These are phyloP conservation scores for Niveomyces coronatus DNA, from an alignment of 2,329 filamentous ascomycete species.

Conservation along the genomic window DNA sequence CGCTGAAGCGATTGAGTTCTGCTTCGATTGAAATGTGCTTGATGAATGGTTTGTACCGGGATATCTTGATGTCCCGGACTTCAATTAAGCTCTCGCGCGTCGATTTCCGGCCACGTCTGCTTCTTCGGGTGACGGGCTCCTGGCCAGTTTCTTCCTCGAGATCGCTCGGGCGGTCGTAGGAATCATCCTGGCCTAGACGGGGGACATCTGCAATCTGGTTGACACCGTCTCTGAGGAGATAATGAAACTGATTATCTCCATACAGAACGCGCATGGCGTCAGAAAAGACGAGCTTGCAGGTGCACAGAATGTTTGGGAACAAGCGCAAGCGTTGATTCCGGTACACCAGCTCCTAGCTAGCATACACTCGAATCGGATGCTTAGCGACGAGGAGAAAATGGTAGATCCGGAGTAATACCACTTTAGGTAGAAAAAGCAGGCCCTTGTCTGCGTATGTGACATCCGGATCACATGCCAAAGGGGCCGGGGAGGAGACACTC, in stretches of 20 bases:
- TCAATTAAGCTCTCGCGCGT: neutral
- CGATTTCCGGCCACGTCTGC: neutral
- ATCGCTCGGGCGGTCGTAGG: constrained; percentile 11
- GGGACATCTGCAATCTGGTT: constrained; percentile 13
- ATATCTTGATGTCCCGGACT: constrained; percentile 19
- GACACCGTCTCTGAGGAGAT: constrained; percentile 31
- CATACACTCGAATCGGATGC: constrained; percentile 23
- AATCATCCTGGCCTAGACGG: constrained; percentile 12
- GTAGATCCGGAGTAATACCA: constrained; percentile 23
- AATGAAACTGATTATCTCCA: constrained; percentile 36
- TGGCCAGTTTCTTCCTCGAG: constrained; percentile 9
- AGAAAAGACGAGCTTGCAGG: constrained; percentile 22
- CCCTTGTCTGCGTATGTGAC: constrained; percentile 5
- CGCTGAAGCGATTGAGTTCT: constrained; percentile 28
- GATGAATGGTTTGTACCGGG: constrained; percentile 28
- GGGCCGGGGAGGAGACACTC: neutral
- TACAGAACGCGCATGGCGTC: constrained; percentile 35
- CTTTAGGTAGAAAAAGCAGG: constrained; percentile 16
- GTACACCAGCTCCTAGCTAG: constrained; percentile 24
- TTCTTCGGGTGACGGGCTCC: neutral
- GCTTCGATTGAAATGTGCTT: constrained; percentile 32
- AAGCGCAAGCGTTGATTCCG: constrained; percentile 18
- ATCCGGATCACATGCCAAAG: neutral
- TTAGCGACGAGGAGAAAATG: constrained; percentile 21
- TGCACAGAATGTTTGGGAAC: constrained; percentile 26